Percentiles rank a stretch among this genome's conserved stretches.
phyloP scores from a whole-genome alignment of 192 early-diverging fungal genomes.

The Backusella sp. region DNA sequence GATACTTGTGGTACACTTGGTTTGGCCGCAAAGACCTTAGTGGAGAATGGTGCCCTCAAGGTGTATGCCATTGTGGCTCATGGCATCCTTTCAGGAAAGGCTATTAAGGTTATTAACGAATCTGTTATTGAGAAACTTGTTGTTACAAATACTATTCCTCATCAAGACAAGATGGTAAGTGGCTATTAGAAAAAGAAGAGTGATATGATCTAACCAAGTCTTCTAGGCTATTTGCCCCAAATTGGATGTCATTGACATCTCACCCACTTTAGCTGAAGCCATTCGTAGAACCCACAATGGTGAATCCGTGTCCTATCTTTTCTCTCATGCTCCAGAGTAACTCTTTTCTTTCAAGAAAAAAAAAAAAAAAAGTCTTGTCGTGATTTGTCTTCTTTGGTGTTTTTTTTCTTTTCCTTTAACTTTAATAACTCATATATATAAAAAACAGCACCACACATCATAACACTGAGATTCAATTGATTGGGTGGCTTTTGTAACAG shows the following conservation, averaged over 20 bases:
- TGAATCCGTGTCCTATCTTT: conserved; percentile 67
- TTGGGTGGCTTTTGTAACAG: not conserved
- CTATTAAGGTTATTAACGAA: conserved; percentile 84
- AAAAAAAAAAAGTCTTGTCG: too few species aligned
- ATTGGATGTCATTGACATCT: conserved; percentile 80
- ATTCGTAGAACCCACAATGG: conserved; percentile 73
- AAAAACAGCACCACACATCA: not conserved
- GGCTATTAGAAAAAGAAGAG: not conserved
- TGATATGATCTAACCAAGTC: not conserved
- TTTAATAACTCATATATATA: not conserved
- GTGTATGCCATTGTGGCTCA: conserved; percentile 98
- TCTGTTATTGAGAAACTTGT: conserved; percentile 72
- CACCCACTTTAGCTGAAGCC: conserved; percentile 74
- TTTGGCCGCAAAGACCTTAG: conserved; percentile 83
- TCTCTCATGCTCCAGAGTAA: conserved; percentile 38
- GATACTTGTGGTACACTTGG: conserved; percentile 94
- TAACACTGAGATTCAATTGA: not conserved
- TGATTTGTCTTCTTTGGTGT: not conserved
- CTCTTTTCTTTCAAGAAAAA: not conserved
- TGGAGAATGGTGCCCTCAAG: conserved; percentile 85
- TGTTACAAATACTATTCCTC: conserved; percentile 82
- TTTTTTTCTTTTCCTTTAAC: not conserved
- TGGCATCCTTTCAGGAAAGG: conserved; percentile 90
- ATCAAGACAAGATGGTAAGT: conserved; percentile 71
- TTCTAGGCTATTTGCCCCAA: conserved; percentile 59